These are phyloP conservation scores for Solanum chaucha DNA, from an alignment of 257 asterid species.

Conservation along the genomic window DNA sequence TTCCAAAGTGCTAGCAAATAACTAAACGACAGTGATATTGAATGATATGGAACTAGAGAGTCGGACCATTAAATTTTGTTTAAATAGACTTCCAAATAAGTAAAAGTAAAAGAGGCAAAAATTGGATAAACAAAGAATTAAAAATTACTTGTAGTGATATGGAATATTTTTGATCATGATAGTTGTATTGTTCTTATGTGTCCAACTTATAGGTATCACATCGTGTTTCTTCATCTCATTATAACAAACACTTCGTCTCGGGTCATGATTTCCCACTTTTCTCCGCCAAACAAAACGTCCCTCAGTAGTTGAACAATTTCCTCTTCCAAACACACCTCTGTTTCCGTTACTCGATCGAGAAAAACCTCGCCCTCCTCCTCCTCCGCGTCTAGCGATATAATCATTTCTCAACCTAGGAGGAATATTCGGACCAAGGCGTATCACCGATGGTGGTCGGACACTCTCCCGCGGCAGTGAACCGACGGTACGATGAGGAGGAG, in stretches of 20 bases:
- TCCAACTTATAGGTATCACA: conserved; percentile 18
- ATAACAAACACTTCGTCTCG: neutral
- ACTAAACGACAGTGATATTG: neutral
- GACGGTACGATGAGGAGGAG: neutral
- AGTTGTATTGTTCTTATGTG: conserved; percentile 14
- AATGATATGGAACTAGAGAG: neutral
- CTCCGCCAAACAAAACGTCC: neutral
- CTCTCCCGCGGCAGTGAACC: neutral
- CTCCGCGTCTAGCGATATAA: neutral
- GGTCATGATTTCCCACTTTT: neutral
- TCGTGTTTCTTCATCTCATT: neutral
- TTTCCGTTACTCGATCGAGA: neutral
- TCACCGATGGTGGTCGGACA: neutral
- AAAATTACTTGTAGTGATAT: conserved; percentile 30
- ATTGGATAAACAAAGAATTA: neutral
- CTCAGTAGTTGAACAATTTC: neutral
- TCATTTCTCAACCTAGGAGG: neutral
- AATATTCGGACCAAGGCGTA: neutral
- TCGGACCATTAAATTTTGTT: too few species aligned
- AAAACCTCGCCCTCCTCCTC: neutral
- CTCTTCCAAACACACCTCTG: neutral
- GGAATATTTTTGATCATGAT: conserved; percentile 71
- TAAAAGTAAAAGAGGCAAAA: neutral
- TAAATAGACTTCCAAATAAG: neutral
- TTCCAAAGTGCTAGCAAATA: neutral